Percentiles rank a stretch among this genome's conserved stretches.
phyloP scores from a whole-genome alignment of 805 yeast genomes.

The Wickerhamiella qilinensis region DNA sequence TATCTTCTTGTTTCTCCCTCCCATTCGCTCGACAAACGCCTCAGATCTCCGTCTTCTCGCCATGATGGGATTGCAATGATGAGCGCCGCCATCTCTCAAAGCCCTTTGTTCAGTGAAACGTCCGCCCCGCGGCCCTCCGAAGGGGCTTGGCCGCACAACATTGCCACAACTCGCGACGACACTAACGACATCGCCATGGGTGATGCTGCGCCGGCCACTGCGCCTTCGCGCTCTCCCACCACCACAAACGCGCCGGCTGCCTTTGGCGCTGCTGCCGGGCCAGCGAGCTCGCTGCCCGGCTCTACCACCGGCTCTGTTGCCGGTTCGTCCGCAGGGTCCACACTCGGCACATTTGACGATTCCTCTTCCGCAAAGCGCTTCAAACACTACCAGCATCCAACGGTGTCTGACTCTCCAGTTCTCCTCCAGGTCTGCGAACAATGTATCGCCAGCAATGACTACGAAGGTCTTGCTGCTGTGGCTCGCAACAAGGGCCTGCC shows the following conservation, averaged over 20 bases:
- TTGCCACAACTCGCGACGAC: too few species aligned
- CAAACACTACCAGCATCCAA: slow-evolving; percentile 25
- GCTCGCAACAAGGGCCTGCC: slow-evolving; percentile 81
- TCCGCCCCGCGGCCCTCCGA: background rate
- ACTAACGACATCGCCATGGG: background rate
- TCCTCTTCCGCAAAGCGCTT: slow-evolving; percentile 13
- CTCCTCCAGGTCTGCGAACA: slow-evolving; percentile 38
- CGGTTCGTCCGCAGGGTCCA: background rate
- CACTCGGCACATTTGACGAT: background rate
- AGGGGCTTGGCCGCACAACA: background rate
- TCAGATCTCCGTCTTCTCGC: background rate
- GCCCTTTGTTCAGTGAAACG: background rate
- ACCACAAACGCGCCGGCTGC: too few species aligned
- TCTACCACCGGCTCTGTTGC: background rate
- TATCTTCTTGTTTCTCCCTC: too few species aligned
- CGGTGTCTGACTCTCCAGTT: slow-evolving; percentile 32
- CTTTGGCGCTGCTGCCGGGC: too few species aligned
- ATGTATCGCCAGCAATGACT: slow-evolving; percentile 43
- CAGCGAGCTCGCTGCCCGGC: background rate
- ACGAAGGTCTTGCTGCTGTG: slow-evolving; percentile 58
- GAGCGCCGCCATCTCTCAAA: background rate
- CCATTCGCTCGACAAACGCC: background rate
- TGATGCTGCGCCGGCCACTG: background rate
- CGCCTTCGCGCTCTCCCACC: background rate
- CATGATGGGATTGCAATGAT: background rate